A percentile compares a stretch with the other conserved stretches of the same genome.
Conservation (phyloP, 495 filamentous ascomycete genomes). For the Aspergillus asperescens region DNA sequence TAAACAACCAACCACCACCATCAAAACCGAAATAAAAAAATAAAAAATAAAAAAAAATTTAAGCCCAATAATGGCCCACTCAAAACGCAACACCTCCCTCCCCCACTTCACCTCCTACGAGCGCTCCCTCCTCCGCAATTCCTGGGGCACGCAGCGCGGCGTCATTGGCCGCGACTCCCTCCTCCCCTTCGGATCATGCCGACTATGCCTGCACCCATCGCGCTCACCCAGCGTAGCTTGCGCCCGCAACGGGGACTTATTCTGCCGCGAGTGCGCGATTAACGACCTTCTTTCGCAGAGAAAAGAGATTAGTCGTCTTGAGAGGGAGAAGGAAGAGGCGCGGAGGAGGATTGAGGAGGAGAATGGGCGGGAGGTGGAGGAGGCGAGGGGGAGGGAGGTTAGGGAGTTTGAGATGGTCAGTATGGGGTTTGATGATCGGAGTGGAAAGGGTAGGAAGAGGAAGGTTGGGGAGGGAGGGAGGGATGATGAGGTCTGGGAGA, state of each 20-base stretch:
- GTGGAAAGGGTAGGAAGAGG: constrained; percentile 20
- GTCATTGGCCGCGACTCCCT: constrained; percentile 89
- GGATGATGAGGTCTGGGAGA: constrained; percentile 22
- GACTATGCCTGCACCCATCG: constrained; percentile 80
- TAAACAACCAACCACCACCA: not conserved
- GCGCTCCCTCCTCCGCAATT: constrained; percentile 67
- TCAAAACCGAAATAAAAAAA: not conserved
- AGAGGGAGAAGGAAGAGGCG: constrained; percentile 57
- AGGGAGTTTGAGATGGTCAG: constrained; percentile 39
- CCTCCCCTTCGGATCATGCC: constrained; percentile 86
- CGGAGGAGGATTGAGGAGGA: constrained; percentile 37
- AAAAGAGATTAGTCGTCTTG: constrained; percentile 84
- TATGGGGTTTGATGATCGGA: constrained; percentile 37
- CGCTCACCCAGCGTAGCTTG: constrained; percentile 78
- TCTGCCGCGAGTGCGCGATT: constrained; percentile 92
- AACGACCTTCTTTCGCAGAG: constrained; percentile 85
- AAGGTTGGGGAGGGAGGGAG: constrained; percentile 17
- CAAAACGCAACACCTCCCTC: constrained; percentile 92
- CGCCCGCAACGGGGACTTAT: constrained; percentile 77
- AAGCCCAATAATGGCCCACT: constrained; percentile 44
- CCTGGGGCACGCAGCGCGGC: constrained; percentile 79
- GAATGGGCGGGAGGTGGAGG: constrained; percentile 32
- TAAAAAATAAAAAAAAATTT: not conserved
- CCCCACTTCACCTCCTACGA: constrained; percentile 95
- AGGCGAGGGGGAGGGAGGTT: constrained; percentile 32